Base-by-base conservation (phyloP, 306 rosid species). In the Cicer yamashitae region DNA sequence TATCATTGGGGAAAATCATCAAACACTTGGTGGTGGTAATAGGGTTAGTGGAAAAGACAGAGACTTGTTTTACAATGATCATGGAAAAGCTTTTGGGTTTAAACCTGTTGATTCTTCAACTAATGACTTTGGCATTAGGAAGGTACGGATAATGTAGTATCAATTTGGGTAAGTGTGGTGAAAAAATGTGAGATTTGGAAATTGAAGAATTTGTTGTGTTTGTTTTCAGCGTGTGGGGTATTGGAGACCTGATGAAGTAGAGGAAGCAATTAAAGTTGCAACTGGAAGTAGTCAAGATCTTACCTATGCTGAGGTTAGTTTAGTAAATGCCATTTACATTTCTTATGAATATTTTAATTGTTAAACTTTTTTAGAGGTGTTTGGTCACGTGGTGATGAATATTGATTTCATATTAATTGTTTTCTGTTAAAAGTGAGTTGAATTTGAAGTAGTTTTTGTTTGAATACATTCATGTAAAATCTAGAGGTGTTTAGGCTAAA, bases 71-170 rank as follows among this genome's bases (percentile, higher is more conserved):
- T 73, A 53, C 77, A 73, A 67, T 77, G 83, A 78, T 72, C 82
- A 82, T 3, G 85, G 79, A 69, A 85, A 76, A 61, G 67, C 72
- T 51, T 80, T 50, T 71, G 78, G 68, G 39, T 87, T 87, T 40
- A 82, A 87, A 22, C 46, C 77, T 13, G 1, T 75, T 67, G 90
- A 37, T 82, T 79, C 88, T 73, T 83, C 82, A 82, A 76, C 78
- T 75, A 61, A 39, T 78, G 71, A 78, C 52, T 20, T 59, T 77
- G 88, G 83, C 20, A 56, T 63, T 48, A 71, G 47, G 47, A 82
- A 88, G 96, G 97, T 91, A 79, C 58, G 34, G 62, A 18, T 46
- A 56, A 34, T 37, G 3, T 18, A 48, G 0, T 5, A 18, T 41
- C 1, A 13, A n/a, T 62, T 58, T 63, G 30, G 65, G 47, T 66